Evolutionary conservation across 2,329 filamentous ascomycete genomes (phyloP), one percentile per base, ranked within the genome.

Genomic region (Simplicillium aogashimaense): DNA sequence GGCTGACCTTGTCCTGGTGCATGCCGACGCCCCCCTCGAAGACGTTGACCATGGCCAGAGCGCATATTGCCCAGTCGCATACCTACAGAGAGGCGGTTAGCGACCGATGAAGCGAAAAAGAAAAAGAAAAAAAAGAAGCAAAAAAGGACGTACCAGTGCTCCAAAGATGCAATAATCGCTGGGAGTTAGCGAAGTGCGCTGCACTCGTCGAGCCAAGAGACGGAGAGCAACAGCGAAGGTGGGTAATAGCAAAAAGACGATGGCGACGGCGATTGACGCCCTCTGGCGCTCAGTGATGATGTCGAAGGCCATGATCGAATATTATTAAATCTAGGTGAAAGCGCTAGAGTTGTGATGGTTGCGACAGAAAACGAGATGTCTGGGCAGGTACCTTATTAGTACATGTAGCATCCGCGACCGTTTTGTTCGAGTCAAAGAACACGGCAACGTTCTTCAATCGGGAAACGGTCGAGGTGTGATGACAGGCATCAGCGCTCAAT

Each of bases 91-190:
- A 31, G 36, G 31, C 20, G 20, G 20, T 25, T 25, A 25, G 20
- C 20, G 20, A 25, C 10, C 16, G 14, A 42, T 29, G 18, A 54
- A 48, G 8, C 54, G 45, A 12, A 42, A 14, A 35, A 28, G 5
- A 52, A 40, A 35, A 39, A 50, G 18, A 49, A 40, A 36, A 49
- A 47, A 18, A 35, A 25, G 20, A 25, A 25, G 20, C 20, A 25
- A 25, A 25, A 25, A 25, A 25, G 9, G 5, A 25, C 20, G 9
- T 25, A 25, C 20, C 20, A 25, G 9, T 25, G 20, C 20, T 25
- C 17, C 39, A 13, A 53, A 41, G 20, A 53, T 50, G 28, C 50
- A 36, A 35, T 45, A 50, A 39, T 55, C 53, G 30, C 53, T 54
- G 12, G 40, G 37, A 33, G 54, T 52, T 4, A 53, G 44, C 8